Evolutionary conservation across 2,329 filamentous ascomycete species (phyloP).

Genomic region (Ceratocystiopsis brevicomis): DNA sequence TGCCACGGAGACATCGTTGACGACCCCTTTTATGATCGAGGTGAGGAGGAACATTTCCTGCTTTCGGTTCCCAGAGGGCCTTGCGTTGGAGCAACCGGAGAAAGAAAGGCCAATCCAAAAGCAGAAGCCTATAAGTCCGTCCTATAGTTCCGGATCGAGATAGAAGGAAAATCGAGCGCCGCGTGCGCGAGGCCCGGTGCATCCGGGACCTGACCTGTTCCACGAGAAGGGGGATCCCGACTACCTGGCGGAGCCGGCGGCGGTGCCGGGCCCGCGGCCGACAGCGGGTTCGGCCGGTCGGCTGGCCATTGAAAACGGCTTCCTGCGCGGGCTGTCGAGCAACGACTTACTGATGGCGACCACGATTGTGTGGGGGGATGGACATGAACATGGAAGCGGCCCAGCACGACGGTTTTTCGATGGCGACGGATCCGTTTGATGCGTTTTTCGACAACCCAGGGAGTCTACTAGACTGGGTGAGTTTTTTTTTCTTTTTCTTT

Average conservation of each 20-base stretch:
- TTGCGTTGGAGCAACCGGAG: no score
- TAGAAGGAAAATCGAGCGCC: background rate
- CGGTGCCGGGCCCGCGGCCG: background rate
- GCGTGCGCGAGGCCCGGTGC: conserved; percentile 22
- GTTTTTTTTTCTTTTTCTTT: background rate
- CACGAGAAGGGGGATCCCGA: conserved; percentile 14
- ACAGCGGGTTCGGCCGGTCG: conserved; percentile 16
- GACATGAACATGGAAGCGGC: no score
- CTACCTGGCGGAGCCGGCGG: conserved; percentile 19
- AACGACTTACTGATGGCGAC: conserved; percentile 44
- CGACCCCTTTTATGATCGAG: no score
- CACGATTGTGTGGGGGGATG: conserved; percentile 31
- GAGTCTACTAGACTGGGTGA: conserved; percentile 10
- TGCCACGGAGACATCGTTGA: no score
- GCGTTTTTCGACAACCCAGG: conserved; percentile 6
- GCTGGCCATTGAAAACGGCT: conserved; percentile 33
- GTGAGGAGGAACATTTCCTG: no score
- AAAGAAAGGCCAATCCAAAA: no score
- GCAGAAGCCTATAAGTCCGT: no score
- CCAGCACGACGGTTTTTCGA: background rate
- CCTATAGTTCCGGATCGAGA: no score
- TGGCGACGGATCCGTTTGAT: conserved; percentile 6
- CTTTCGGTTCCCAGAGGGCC: no score
- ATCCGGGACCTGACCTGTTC: conserved; percentile 28
- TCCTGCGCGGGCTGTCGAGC: conserved; percentile 34